phyloP scores from a whole-genome alignment of 345 rosid species.

The Eucalyptus albens region DNA sequence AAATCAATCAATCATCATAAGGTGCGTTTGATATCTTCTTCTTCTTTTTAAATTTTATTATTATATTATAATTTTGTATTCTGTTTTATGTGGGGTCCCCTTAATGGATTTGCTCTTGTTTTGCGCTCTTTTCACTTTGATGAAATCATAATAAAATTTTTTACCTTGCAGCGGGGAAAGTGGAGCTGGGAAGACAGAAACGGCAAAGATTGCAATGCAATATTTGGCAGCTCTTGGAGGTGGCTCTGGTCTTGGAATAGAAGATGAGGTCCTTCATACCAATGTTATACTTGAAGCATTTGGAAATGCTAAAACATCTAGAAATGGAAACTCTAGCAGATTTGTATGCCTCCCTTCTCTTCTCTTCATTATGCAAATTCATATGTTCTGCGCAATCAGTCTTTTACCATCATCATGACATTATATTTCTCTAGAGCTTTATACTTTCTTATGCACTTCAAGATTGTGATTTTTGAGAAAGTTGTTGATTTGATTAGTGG shows the following conservation, averaged over 20 bases:
- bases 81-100: neutral
- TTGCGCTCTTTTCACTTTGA: neutral
- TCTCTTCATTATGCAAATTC: neutral
- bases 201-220: constrained; percentile 86
- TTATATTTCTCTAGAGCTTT: neutral
- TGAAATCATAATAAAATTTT: neutral
- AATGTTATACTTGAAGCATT: constrained; percentile 86
- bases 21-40: constrained; percentile 30
- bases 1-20: constrained; percentile 88
- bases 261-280: constrained; percentile 50
- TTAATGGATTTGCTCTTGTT: neutral
- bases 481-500: neutral
- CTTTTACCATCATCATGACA: neutral
- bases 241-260: constrained; percentile 56
- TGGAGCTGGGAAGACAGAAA: constrained; percentile 98
- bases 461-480: neutral
- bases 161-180: constrained; percentile 77
- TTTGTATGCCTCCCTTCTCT: constrained; percentile 42
- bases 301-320: constrained; percentile 94
- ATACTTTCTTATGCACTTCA: neutral
- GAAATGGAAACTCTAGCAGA: constrained; percentile 89
- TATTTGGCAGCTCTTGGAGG: constrained; percentile 88
- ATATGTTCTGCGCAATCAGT: neutral
- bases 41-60: neutral
- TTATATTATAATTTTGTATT: neutral